Evolutionary conservation across 139 green algal genomes (phyloP).

Genomic region (Parachlorella kessleri): DNA sequence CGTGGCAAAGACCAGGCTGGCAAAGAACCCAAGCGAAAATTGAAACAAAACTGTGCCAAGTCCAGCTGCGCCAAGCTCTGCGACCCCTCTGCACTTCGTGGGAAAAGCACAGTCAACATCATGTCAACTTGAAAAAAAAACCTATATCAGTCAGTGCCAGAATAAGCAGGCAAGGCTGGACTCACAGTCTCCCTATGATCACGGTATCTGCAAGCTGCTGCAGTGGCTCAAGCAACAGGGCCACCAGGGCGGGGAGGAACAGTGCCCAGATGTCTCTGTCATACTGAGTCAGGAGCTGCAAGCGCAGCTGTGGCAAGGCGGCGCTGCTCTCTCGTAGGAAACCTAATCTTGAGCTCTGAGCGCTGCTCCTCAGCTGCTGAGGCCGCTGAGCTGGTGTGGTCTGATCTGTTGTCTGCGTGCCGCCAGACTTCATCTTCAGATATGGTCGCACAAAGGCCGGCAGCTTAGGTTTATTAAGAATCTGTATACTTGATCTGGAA

Average conservation of each 20-base stretch:
- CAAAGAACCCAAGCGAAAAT: conserved; percentile 37
- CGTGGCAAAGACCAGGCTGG: conserved; percentile 35
- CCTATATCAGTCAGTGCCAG: neutral
- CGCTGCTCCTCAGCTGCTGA: no score
- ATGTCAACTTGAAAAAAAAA: neutral
- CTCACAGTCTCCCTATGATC: conserved; percentile 29
- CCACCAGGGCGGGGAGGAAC: conserved; percentile 31
- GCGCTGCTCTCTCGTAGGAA: neutral
- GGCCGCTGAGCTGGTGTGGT: no score
- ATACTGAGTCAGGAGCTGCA: neutral
- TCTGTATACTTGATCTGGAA: no score
- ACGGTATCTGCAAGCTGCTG: conserved; percentile 27
- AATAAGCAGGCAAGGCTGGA: neutral
- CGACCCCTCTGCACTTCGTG: neutral
- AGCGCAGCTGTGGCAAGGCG: neutral
- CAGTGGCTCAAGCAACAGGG: conserved; percentile 34
- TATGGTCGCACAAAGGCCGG: no score
- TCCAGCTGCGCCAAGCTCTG: conserved; percentile 33
- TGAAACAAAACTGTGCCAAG: conserved; percentile 45
- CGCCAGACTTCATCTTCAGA: no score
- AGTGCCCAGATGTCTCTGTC: conserved; percentile 29
- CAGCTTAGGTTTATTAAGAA: no score
- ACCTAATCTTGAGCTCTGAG: neutral
- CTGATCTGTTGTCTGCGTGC: no score
- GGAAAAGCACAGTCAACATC: neutral